Evolutionary conservation across 305 asterid species (phyloP), one percentile per base, ranked within the genome.

Genomic region (Fraxinus paxiana): DNA sequence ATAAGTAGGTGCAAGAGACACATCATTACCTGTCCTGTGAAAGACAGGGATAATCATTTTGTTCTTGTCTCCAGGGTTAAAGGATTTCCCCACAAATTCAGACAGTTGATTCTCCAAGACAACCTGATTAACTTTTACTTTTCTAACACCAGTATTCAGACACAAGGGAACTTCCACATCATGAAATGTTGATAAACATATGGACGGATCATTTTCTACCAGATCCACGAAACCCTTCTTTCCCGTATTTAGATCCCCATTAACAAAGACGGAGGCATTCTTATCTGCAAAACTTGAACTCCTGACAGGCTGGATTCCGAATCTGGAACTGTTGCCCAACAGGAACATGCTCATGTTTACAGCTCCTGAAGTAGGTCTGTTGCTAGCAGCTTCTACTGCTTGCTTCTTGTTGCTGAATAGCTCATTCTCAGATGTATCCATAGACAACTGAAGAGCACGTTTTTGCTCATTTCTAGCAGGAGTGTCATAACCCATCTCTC

Each of bases 381-480:
- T 69, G 61, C 80, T 84, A 70, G 79, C 81, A 72, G 88, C 76
- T 65, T 90, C 92, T 77, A 83, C 76, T 20, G 89, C 92, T 84
- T 89, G 94, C 84, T 88, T 92, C 88, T 92, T 92, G 90, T 79
- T 87, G 75, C 81, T 41, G 48, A 87, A 83, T 5, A 83, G 61
- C 71, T 88, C 91, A 75, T 76, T 80, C 81, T 84, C 91, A 22
- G 90, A 81, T 75, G 83, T 75, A 89, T 87, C 91, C 59, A 31
- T 37, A 46, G 77, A 75, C 89, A 91, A 84, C 26, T 71, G 91
- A 82, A 82, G 89, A 80, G 82, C 74, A 76, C 94, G 94, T 79
- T 92, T 92, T 51, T 89, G 89, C 73, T 88, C 89, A 54, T 79
- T 79, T 85, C 88, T 87, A 51, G 85, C 82, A 77, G 92, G 82